Percentiles rank a stretch among this genome's conserved stretches.
Conservation (phyloP, 2,329 filamentous ascomycete species). For the Cryphonectria nitschkei region DNA sequence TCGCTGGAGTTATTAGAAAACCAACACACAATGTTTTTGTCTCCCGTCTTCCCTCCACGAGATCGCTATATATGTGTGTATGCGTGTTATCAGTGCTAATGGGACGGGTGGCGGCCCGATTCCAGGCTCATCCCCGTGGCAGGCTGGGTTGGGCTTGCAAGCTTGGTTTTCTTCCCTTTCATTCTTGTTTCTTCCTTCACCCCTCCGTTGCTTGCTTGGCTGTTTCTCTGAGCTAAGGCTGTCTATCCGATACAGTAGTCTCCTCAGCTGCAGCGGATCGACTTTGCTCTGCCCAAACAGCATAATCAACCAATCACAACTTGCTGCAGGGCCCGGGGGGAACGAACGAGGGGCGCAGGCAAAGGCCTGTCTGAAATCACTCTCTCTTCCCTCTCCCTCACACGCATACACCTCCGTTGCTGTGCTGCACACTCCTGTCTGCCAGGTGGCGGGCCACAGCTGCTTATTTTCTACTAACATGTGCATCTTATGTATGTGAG, state of each 20-base stretch:
- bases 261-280: slow-evolving; percentile 2
- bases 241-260: slow-evolving; percentile 10
- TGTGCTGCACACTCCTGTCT: background rate
- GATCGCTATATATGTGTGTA: background rate
- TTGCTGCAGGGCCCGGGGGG: background rate
- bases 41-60: background rate
- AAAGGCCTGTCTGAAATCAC: background rate
- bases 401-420: too few relatives aligned
- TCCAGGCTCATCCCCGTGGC: background rate
- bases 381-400: background rate
- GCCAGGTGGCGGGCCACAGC: background rate
- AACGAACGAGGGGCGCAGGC: background rate
- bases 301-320: background rate
- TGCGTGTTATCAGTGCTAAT: background rate
- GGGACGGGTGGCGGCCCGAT: background rate
- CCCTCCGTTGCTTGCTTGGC: background rate
- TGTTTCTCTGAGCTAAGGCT: background rate
- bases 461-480: background rate
- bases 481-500: background rate
- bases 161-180: background rate
- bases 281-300: background rate
- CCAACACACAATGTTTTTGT: background rate
- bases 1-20: background rate
- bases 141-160: background rate
- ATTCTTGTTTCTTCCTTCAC: too few relatives aligned